These are phyloP conservation scores for Cryphonectria naterciae DNA, from an alignment of 2,329 filamentous ascomycete genomes.

Conservation along the genomic window DNA sequence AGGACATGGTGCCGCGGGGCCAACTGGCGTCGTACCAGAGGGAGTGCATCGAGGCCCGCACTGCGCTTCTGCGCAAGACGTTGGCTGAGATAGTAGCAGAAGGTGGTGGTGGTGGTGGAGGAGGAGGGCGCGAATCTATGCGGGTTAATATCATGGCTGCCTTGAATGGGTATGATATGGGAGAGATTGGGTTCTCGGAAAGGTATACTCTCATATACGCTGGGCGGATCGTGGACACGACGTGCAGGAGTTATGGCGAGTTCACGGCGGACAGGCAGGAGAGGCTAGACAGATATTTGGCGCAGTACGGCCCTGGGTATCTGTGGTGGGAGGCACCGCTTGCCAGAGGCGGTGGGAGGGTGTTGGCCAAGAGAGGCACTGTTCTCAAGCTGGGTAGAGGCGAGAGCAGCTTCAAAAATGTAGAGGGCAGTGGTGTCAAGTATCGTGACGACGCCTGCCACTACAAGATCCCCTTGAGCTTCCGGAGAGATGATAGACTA, in stretches of 20 bases:
- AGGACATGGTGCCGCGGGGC: slow-evolving; percentile 1
- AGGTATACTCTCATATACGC: slow-evolving; percentile 49
- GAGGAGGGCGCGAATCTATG: slow-evolving; percentile 40
- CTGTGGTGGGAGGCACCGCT: slow-evolving; percentile 53
- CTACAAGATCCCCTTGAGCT: slow-evolving; percentile 38
- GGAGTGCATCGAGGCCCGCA: slow-evolving; percentile 39
- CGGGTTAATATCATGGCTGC: slow-evolving; percentile 47
- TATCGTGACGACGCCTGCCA: slow-evolving; percentile 38
- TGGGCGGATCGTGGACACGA: slow-evolving; percentile 45
- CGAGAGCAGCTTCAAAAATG: too few relatives aligned
- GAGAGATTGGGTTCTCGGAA: slow-evolving; percentile 44
- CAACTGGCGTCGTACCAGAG: slow-evolving; percentile 35
- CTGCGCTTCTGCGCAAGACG: slow-evolving; percentile 36
- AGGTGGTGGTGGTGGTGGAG: too few relatives aligned
- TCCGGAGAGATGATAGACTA: slow-evolving; percentile 32
- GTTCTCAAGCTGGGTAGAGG: slow-evolving; percentile 31
- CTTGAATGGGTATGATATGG: slow-evolving; percentile 46
- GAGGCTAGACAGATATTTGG: slow-evolving; percentile 45
- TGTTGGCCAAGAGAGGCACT: slow-evolving; percentile 39
- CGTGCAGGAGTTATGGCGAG: slow-evolving; percentile 41
- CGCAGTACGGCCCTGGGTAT: slow-evolving; percentile 45
- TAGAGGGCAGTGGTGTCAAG: slow-evolving; percentile 18
- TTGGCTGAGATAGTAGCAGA: background rate
- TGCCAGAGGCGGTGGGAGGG: slow-evolving; percentile 21
- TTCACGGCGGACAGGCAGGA: slow-evolving; percentile 44